Evolutionary conservation across 352 stramenopile species (phyloP).

Genomic region (Salisapilia sapeloensis): DNA sequence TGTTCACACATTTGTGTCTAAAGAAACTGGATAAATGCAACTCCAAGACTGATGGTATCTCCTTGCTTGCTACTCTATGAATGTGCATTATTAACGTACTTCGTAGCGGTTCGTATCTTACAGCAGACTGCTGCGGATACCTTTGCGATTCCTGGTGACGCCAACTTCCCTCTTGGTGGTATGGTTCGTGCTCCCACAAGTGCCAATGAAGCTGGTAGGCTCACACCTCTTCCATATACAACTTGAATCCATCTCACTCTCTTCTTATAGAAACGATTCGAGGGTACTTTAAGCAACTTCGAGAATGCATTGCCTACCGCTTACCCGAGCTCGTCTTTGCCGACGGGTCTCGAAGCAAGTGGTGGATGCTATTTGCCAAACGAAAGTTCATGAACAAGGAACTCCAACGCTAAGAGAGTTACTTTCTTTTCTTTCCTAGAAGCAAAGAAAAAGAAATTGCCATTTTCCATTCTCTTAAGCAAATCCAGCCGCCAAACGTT

Average conservation of each 20-base stretch:
- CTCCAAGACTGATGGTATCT: constrained; percentile 51
- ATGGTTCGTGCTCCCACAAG: constrained; percentile 55
- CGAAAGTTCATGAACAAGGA: constrained; percentile 92
- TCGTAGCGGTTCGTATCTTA: constrained; percentile 48
- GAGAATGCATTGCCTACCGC: constrained; percentile 64
- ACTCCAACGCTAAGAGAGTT: constrained; percentile 49
- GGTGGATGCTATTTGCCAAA: constrained; percentile 90
- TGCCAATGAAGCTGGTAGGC: constrained; percentile 53
- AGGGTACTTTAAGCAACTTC: constrained; percentile 84
- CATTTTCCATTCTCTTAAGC: not conserved
- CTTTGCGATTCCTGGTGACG: constrained; percentile 79
- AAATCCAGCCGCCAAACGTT: constrained; percentile 46
- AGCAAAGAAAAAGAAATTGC: constrained; percentile 6
- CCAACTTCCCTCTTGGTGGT: constrained; percentile 64
- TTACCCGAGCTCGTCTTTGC: constrained; percentile 73
- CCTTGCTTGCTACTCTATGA: not conserved
- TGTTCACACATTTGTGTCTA: constrained; percentile 84
- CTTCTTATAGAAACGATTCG: constrained; percentile 47
- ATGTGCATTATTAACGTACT: not conserved
- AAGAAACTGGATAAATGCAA: constrained; percentile 80
- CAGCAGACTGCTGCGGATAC: constrained; percentile 67
- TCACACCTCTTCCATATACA: not conserved
- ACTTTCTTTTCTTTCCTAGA: not conserved
- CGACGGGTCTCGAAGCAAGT: constrained; percentile 84
- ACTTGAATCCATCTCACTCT: not conserved